phyloP scores from a whole-genome alignment of 1,139 yeast genomes.

The Suhomyces kunorum region DNA sequence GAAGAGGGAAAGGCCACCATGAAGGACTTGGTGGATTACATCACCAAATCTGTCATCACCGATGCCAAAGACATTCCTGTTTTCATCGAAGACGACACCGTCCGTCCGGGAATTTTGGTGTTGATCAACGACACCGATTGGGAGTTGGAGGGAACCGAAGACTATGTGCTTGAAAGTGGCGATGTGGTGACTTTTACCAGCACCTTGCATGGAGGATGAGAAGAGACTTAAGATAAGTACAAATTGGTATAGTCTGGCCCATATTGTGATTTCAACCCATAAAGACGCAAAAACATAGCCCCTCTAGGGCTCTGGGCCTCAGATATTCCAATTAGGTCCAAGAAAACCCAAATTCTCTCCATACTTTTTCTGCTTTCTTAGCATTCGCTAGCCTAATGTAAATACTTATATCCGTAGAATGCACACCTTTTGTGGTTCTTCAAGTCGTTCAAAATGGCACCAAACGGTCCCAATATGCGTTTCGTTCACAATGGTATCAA shows the following conservation, averaged over 20 bases:
- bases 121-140: constrained; percentile 94
- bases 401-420: too few species aligned
- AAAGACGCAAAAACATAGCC: too few species aligned
- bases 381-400: too few species aligned
- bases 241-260: too few species aligned
- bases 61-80: constrained; percentile 69
- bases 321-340: too few species aligned
- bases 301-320: too few species aligned
- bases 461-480: too few species aligned
- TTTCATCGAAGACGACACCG: constrained; percentile 76
- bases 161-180: constrained; percentile 68
- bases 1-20: constrained; percentile 52
- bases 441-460: too few species aligned
- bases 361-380: too few species aligned
- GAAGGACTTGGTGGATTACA: constrained; percentile 56
- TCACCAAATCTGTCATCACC: constrained; percentile 56
- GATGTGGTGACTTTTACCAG: constrained; percentile 88
- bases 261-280: too few species aligned
- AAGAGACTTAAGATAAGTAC: background rate
- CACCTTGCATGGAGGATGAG: constrained; percentile 89
- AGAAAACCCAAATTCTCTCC: too few species aligned
- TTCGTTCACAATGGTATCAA: constrained; percentile 47
- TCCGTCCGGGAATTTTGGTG: constrained; percentile 90
- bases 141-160: constrained; percentile 92
- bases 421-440: too few species aligned